phyloP scores from a whole-genome alignment of 148 eudicot species.

The Rhododendron molle region DNA sequence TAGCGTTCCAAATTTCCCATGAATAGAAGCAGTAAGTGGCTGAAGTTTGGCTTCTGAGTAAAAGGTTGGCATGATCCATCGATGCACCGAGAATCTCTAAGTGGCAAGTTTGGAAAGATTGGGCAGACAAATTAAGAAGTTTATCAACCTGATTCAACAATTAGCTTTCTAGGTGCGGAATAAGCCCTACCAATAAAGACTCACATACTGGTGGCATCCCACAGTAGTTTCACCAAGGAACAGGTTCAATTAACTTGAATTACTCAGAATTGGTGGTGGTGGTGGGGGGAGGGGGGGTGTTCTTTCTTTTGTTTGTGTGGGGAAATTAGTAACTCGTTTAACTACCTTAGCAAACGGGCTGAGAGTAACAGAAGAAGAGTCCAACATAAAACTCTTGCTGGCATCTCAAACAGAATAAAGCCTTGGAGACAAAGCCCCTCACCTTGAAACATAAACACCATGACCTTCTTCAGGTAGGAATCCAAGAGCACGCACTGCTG shows the following conservation, averaged over 20 bases:
- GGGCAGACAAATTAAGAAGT: neutral
- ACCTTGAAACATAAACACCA: constrained; percentile 94
- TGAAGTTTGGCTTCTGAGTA: neutral
- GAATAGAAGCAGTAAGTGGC: neutral
- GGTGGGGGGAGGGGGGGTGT: too few relatives aligned
- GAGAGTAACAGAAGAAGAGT: neutral
- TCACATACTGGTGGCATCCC: too few relatives aligned
- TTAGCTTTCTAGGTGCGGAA: neutral
- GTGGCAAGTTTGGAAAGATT: neutral
- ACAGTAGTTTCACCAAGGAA: neutral
- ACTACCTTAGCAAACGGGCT: neutral
- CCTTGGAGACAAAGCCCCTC: neutral
- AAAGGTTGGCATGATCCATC: neutral
- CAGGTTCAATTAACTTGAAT: neutral
- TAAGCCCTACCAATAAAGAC: neutral
- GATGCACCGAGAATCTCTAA: neutral
- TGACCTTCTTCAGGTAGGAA: constrained; percentile 95
- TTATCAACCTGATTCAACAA: neutral
- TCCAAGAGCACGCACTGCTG: constrained; percentile 93
- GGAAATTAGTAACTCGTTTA: neutral
- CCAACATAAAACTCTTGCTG: neutral
- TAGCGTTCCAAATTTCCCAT: neutral
- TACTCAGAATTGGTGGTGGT: too few relatives aligned
- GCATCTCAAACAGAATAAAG: neutral
- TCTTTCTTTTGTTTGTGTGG: neutral